Conservation (phyloP, 179 eudicot species). For the Patellifolia procumbens region DNA sequence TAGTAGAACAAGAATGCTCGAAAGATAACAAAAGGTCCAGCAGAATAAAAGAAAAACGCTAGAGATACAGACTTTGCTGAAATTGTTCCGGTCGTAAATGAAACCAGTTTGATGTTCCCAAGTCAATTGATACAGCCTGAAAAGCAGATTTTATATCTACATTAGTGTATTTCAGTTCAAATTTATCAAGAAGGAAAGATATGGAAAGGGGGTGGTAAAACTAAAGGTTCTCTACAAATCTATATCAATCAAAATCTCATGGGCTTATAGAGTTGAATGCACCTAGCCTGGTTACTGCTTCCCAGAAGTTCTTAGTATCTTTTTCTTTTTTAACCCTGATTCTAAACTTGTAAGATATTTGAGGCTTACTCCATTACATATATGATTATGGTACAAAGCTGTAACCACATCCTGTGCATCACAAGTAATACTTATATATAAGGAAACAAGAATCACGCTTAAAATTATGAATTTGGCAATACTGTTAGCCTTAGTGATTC, state of each 20-base stretch:
- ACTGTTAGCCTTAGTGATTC: background rate
- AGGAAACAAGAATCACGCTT: background rate
- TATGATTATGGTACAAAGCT: background rate
- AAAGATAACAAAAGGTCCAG: background rate
- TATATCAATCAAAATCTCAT: background rate
- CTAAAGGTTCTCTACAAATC: too few species aligned
- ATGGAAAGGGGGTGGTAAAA: background rate
- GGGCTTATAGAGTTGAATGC: background rate
- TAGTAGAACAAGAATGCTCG: background rate
- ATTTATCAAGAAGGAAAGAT: background rate
- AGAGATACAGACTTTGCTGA: conserved; percentile 66
- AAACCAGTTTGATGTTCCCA: conserved; percentile 80
- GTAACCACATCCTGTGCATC: background rate
- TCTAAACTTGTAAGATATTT: background rate
- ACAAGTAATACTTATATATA: background rate
- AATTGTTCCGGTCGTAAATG: conserved; percentile 72
- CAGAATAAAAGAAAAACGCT: conserved; percentile 22
- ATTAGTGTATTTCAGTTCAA: background rate
- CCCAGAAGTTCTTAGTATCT: too few species aligned
- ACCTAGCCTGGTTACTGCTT: background rate
- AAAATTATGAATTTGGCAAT: background rate
- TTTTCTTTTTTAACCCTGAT: too few species aligned
- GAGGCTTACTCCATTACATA: background rate
- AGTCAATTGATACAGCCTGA: conserved; percentile 94
- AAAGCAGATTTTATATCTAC: conserved; percentile 36